Evolutionary conservation across 2,329 filamentous ascomycete species (phyloP), one percentile per base, ranked within the genome.

Genomic region (Ambrosiella beaveri): DNA sequence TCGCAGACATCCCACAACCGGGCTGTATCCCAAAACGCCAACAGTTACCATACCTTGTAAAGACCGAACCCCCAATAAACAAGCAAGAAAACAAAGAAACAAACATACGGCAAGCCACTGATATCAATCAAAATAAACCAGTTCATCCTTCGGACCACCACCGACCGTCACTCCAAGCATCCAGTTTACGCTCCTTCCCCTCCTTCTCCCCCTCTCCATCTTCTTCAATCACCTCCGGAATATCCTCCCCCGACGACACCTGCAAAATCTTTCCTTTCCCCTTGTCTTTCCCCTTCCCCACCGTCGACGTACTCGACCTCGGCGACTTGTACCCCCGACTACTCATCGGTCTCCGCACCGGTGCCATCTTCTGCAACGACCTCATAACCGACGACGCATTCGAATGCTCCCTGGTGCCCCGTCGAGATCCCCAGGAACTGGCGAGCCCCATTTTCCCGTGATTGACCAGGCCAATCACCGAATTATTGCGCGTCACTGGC

Each of bases 401-500:
- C 17, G 27, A 47, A 36, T 56, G 58, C 2, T 59, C 58, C 7
- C 58, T 47, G n/a, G 54, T 56, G 19, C 15, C 37, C 17, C 53
- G 19, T 4, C 36, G 19, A 11, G 15, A 35, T 36, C 19, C 15
- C 8, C 38, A 13, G 17, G 19, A 54, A 6, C 41, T 41, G 17
- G 9, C 8, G 19, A 12, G 37, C 19, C 37, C 13, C 19, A 1
- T 7, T 52, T 19, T 9, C 19, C 44, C 9, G 45, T 15, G 36
- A 39, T 55, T n/a, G 40, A 37, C 47, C 8, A 59, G 39, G 35
- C 50, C 44, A 11, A 59, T 50, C 3, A 72, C 77, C 7, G 77
- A 80, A 63, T 77, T 79, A 56, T 74, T 72, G 36, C 73, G 71
- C 6, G 76, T 77, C 1, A 74, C 71, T 2, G 73, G 71, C 39